Conservation (phyloP, 305 asterid genomes). For the Stenogyne calaminthoides region DNA sequence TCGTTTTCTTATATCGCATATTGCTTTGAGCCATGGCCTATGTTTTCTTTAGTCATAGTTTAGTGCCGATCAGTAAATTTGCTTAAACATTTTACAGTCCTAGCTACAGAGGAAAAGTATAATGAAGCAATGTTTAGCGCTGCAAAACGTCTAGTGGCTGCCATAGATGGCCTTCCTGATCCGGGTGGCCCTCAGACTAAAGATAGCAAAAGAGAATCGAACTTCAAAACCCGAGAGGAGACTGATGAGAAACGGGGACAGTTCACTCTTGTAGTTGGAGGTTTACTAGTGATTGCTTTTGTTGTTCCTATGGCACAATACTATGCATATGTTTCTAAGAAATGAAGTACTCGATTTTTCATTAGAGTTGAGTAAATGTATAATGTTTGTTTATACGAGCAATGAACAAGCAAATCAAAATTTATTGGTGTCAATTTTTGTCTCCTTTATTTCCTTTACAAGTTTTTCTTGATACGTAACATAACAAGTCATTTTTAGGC, state of each 20-base stretch:
- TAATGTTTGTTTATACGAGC: slow-evolving; percentile 40
- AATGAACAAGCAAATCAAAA: slow-evolving; percentile 26
- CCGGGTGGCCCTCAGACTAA: slow-evolving; percentile 84
- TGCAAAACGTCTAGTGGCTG: slow-evolving; percentile 78
- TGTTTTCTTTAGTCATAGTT: too few species aligned
- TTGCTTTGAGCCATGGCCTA: too few species aligned
- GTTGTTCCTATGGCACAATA: slow-evolving; percentile 99
- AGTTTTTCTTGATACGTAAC: not conserved
- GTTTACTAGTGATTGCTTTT: slow-evolving; percentile 94
- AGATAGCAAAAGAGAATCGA: slow-evolving; percentile 88
- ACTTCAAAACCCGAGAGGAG: slow-evolving; percentile 91
- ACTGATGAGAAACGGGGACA: slow-evolving; percentile 98
- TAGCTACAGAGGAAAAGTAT: slow-evolving; percentile 93
- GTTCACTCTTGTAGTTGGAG: slow-evolving; percentile 96
- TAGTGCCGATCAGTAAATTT: not conserved
- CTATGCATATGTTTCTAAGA: slow-evolving; percentile 91
- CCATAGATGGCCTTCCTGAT: slow-evolving; percentile 92
- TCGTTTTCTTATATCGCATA: too few species aligned
- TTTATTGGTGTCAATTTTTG: not conserved
- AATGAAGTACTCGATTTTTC: slow-evolving; percentile 45
- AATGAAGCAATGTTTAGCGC: slow-evolving; percentile 78
- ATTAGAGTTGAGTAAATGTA: slow-evolving; percentile 49
- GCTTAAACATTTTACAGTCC: slow-evolving; percentile 50
- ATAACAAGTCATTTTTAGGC: too few species aligned
- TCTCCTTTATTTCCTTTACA: slow-evolving; percentile 16